These are phyloP conservation scores for Aspergillus pseudoterreus DNA, from an alignment of 2,329 filamentous ascomycete species.

Conservation along the genomic window DNA sequence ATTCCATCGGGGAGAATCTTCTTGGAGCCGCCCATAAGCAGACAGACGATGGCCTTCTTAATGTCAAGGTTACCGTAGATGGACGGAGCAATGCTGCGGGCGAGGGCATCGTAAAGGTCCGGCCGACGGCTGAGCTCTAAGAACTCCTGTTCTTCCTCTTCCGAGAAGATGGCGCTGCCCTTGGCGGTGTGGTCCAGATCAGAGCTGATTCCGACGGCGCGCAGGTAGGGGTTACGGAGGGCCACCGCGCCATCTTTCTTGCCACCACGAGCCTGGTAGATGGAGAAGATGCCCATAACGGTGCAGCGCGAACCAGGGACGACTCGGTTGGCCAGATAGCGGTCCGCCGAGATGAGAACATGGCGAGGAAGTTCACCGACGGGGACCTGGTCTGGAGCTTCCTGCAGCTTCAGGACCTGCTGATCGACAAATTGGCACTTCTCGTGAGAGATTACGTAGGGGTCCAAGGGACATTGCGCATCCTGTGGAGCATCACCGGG, in stretches of 20 bases:
- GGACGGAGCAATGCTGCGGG: conserved; percentile 89
- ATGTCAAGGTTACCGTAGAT: conserved; percentile 97
- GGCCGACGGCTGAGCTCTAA: conserved; percentile 82
- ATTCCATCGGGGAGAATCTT: conserved; percentile 97
- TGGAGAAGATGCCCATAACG: conserved; percentile 95
- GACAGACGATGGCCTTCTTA: conserved; percentile 93
- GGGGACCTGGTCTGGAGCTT: conserved; percentile 94
- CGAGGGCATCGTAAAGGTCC: conserved; percentile 88
- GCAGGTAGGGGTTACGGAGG: conserved; percentile 90
- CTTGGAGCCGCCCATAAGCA: conserved; percentile 91
- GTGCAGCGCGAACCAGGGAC: conserved; percentile 93
- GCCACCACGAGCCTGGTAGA: conserved; percentile 87
- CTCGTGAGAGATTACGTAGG: conserved; percentile 94
- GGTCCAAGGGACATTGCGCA: conserved; percentile 77
- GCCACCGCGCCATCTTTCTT: conserved; percentile 85
- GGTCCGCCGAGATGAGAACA: conserved; percentile 92
- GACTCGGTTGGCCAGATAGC: conserved; percentile 91
- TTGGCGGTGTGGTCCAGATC: conserved; percentile 88
- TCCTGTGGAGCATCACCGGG: conserved; percentile 64
- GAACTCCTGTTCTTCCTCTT: conserved; percentile 97
- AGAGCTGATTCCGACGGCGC: conserved; percentile 86
- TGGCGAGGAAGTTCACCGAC: conserved; percentile 94
- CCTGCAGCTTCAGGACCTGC: conserved; percentile 95
- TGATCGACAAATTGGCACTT: conserved; percentile 94
- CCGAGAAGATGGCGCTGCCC: conserved; percentile 77